Conservation (phyloP, 164 flowering plant species). For the Chimonanthus praecox region DNA sequence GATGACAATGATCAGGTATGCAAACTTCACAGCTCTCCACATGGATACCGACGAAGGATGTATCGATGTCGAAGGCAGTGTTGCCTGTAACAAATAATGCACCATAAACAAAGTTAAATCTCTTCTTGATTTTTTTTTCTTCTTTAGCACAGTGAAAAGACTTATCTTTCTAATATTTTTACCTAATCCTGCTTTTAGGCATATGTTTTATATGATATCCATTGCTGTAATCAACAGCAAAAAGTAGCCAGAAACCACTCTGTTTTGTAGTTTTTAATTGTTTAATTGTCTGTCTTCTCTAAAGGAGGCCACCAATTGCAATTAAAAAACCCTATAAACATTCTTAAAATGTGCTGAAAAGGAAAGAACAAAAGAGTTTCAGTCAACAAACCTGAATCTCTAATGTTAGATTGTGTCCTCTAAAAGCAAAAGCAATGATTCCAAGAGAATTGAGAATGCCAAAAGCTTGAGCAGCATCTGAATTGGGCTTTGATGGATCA, state of each 20-base stretch:
- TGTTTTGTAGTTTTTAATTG: background rate
- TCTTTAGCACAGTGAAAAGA: background rate
- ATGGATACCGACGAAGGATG: slow-evolving; percentile 59
- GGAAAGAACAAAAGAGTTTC: background rate
- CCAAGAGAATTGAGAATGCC: slow-evolving; percentile 60
- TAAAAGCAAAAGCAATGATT: slow-evolving; percentile 68
- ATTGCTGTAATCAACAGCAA: background rate
- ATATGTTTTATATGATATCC: background rate
- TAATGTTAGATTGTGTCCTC: slow-evolving; percentile 80
- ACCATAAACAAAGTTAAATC: slow-evolving; percentile 1
- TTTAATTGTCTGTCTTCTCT: too few relatives aligned
- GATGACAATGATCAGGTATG: slow-evolving; percentile 48
- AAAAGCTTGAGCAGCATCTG: slow-evolving; percentile 22
- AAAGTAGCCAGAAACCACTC: background rate
- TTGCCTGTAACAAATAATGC: slow-evolving; percentile 40
- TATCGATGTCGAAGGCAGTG: slow-evolving; percentile 69
- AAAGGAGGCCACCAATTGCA: background rate
- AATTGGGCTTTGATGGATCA: slow-evolving; percentile 16
- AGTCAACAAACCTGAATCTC: slow-evolving; percentile 57
- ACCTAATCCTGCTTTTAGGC: background rate
- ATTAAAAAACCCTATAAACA: background rate
- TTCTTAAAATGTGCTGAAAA: background rate
- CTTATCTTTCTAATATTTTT: background rate
- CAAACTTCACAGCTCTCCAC: slow-evolving; percentile 68
- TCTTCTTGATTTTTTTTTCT: background rate